Conservation (phyloP, 805 yeast species). For the Teunomyces funiuensis region DNA sequence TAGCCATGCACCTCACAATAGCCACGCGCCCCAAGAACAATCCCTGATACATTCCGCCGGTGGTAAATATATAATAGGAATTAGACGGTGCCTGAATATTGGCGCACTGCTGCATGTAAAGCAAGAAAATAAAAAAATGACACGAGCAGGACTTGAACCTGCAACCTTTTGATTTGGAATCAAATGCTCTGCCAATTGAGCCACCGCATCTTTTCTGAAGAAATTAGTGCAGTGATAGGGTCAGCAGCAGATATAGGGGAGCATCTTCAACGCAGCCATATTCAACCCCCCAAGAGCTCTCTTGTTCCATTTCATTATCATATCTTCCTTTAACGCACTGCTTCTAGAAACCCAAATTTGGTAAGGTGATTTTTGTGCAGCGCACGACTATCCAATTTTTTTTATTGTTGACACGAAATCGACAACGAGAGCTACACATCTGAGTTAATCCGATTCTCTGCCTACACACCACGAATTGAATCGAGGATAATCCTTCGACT, state of each 20-base stretch:
- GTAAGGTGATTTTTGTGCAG: neutral
- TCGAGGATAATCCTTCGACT: neutral
- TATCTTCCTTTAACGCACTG: no score
- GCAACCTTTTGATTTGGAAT: constrained; percentile 83
- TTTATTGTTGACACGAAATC: constrained; percentile 19
- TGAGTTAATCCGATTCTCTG: neutral
- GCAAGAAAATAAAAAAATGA: constrained; percentile 30
- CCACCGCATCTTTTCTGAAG: constrained; percentile 55
- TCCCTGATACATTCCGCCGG: no score
- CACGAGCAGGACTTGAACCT: constrained; percentile 88
- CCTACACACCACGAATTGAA: constrained; percentile 3
- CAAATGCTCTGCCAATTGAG: constrained; percentile 79
- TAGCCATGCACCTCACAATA: no score
- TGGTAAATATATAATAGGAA: no score
- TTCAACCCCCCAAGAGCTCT: neutral
- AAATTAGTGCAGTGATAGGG: no score
- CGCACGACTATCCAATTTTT: constrained; percentile 10
- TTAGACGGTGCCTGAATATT: no score
- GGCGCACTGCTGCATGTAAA: no score
- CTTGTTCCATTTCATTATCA: no score
- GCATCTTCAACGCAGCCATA: no score
- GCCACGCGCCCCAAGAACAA: no score
- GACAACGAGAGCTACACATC: no score
- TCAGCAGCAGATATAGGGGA: neutral
- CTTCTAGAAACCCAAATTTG: no score